Evolutionary conservation across 2,329 filamentous ascomycete species (phyloP), one percentile per base, ranked within the genome.

Genomic region (Aurifilum marmelostoma): DNA sequence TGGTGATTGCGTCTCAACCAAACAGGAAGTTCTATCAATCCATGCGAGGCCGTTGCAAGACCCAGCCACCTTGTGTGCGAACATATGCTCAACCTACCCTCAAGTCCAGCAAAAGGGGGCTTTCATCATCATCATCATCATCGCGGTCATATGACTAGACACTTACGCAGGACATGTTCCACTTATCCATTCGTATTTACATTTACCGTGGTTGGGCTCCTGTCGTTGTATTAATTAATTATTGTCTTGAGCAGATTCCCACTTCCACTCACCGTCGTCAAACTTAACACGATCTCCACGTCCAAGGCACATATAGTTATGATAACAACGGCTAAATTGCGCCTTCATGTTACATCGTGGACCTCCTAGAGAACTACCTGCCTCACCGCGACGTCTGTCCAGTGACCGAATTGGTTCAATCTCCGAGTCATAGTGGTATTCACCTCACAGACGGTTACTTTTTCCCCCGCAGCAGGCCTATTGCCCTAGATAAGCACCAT

Each of bases 361-460:
- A 16, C 0, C 18, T 29, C 4, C 24, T 29, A 1, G 18, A 56
- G 24, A 56, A 56, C 52, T 29, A 29, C 12, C 14, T 29, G 14
- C 24, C 52, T 32, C 52, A 16, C 52, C 27, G 29, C 52, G 24
- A 56, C 8, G 37, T 34, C 14, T 56, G 24, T 18, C 52, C 27
- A 29, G 14, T 56, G 52, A 56, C 52, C 16, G 52, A 56, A 56
- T 9, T 29, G 52, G 52, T 7, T 32, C 52, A 16, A 56, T 56
- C 52, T 56, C 52, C 52, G 52, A 56, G 52, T 18, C 18, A 56
- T 56, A 56, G 52, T 24, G 52, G 27, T 56, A 56, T 4, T 56
- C 52, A 56, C 52, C 24, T 56, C 14, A 27, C 52, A 56, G 27
- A 29, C 12, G 27, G 6, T 29, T 18, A 18, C 12, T 34, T 34